Evolutionary conservation across 768 basidiomycete genomes (phyloP), one percentile per base, ranked within the genome.

Genomic region (Leucocoprinus leucothites): DNA sequence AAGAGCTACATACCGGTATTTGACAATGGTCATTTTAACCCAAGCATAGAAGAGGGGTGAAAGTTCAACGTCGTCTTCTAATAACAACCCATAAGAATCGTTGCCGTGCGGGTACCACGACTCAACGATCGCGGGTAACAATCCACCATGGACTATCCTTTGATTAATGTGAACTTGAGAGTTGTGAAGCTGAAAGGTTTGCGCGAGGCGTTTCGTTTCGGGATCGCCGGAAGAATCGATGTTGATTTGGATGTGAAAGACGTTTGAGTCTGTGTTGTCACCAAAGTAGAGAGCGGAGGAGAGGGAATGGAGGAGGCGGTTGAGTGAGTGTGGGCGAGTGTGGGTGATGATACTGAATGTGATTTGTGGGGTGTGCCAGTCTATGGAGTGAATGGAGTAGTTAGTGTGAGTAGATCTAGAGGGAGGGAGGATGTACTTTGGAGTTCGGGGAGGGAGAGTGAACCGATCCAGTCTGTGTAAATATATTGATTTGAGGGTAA

Each of bases 61-160:
- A 7, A 94, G 68, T 64, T 95, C 93, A 9, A 92, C 76, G 64
- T 95, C 92, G 63, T 94, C 92, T 67, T 94, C 92, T 19, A 94
- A 78, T 18, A 94, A 70, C 18, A 94, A 65, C 6, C 87, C 91
- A 64, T 92, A 93, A 1, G 83, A 81, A 61, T 94, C 71, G 57
- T 91, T 79, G 26, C 78, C 76, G 22, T 73, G 69, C 3, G 93
- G 92, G 64, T 91, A 94, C 91, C 93, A 95, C 3, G 90, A 89
- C 69, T 94, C 92, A 13, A 93, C 87, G 13, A 95, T 84, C 5
- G 92, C 89, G 2, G 89, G 78, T 51, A 94, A 79, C 18, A 94
- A 74, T 3, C 91, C 92, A 1, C 84, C 91, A 55, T 85, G 85
- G n/a, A 89, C 69, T 53, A 92, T 77, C 22, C 93, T 81, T 62